Percentiles rank a stretch among this genome's conserved stretches.
Conservation (phyloP, 1,284 basidiomycete genomes). For the Pyrrhoderma lamaoense region DNA sequence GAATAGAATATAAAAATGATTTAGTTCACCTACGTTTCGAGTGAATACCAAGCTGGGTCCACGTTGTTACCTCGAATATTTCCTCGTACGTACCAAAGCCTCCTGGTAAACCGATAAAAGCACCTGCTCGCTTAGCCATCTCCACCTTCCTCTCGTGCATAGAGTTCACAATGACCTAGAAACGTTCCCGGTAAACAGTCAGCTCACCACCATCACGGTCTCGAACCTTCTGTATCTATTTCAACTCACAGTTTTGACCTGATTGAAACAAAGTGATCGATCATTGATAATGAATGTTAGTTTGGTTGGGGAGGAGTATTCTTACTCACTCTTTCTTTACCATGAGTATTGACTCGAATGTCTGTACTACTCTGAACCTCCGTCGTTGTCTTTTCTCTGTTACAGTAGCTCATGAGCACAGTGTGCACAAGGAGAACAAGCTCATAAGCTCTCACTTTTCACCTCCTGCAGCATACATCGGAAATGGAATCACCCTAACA, state of each 20-base stretch:
- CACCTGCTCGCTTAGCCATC: conserved; percentile 75
- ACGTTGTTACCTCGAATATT: conserved; percentile 85
- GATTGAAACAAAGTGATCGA: no score
- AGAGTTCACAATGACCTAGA: conserved; percentile 64
- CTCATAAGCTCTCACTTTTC: conserved; percentile 29
- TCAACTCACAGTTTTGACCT: conserved; percentile 48
- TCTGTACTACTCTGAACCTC: conserved; percentile 24
- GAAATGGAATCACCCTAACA: neutral
- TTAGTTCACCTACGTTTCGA: conserved; percentile 66
- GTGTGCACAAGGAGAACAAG: neutral
- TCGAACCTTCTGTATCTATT: no score
- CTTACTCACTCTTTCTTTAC: conserved; percentile 38
- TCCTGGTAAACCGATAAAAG: conserved; percentile 84
- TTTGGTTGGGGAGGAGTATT: no score
- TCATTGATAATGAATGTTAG: no score
- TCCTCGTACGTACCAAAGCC: conserved; percentile 93
- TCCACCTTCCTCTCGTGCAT: conserved; percentile 92
- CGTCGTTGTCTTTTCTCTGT: conserved; percentile 35
- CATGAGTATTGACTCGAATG: conserved; percentile 34
- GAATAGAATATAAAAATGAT: no score
- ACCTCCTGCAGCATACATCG: conserved; percentile 45
- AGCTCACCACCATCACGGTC: no score
- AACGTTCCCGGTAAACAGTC: neutral
- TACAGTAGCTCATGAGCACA: neutral
- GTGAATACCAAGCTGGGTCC: conserved; percentile 88